phyloP scores from a whole-genome alignment of 2,329 filamentous ascomycete species.

The Colletotrichum tanaceti region DNA sequence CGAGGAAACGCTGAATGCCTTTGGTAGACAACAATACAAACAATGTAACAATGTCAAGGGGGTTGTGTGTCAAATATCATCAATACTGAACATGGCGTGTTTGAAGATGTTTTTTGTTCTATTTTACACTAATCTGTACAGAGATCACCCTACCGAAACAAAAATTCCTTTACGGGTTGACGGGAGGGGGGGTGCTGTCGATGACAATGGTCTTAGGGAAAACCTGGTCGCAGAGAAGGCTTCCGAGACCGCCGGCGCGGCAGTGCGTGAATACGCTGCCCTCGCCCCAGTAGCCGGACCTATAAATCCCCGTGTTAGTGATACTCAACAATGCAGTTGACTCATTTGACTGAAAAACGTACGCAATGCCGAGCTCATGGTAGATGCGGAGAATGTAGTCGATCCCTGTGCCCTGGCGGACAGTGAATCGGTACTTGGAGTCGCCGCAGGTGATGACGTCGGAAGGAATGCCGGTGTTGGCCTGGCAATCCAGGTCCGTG shows the following conservation, averaged over 20 bases:
- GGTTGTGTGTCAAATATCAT: too few species aligned
- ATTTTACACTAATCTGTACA: neutral
- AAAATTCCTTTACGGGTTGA: slow-evolving; percentile 10
- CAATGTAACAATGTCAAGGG: too few species aligned
- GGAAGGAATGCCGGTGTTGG: slow-evolving; percentile 41
- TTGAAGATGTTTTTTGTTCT: neutral
- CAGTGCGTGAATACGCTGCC: slow-evolving; percentile 43
- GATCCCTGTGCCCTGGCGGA: slow-evolving; percentile 38
- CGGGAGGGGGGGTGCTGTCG: slow-evolving; percentile 22
- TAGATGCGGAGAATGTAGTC: slow-evolving; percentile 44
- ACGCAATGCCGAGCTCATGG: slow-evolving; percentile 43
- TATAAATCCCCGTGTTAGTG: slow-evolving; percentile 13
- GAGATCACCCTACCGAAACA: too few species aligned
- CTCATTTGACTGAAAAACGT: slow-evolving; percentile 29
- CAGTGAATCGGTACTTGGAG: slow-evolving; percentile 47
- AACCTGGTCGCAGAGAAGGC: slow-evolving; percentile 42
- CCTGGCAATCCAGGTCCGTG: slow-evolving; percentile 38
- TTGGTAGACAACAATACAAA: too few species aligned
- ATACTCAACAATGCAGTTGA: neutral
- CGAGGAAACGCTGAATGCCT: too few species aligned
- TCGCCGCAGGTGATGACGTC: slow-evolving; percentile 45
- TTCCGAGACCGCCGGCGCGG: slow-evolving; percentile 41
- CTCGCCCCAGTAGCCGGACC: slow-evolving; percentile 41
- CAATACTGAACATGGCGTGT: too few species aligned
- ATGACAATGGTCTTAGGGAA: slow-evolving; percentile 42